phyloP scores from a whole-genome alignment of 768 basidiomycete genomes.

The Amanita muscaria region DNA sequence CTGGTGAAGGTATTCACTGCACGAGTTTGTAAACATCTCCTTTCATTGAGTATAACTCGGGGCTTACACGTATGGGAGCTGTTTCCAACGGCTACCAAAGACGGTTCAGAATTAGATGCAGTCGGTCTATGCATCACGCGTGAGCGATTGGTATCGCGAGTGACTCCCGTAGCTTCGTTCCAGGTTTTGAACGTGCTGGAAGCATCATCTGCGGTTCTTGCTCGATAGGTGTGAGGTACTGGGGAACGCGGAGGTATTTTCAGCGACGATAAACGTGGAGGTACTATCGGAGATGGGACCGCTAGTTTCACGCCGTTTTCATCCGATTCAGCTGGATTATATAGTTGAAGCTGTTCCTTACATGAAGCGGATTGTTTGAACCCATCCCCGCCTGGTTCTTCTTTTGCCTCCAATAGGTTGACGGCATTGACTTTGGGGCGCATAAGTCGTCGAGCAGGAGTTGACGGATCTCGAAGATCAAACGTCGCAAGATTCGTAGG shows the following conservation, averaged over 20 bases:
- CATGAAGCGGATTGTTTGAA: too few relatives aligned
- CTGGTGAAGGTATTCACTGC: conserved; percentile 18
- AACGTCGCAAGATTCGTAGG: conserved; percentile 41
- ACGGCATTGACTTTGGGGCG: conserved; percentile 14
- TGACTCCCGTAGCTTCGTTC: conserved; percentile 31
- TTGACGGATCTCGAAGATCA: conserved; percentile 60
- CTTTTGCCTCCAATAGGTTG: neutral
- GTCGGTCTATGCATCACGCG: conserved; percentile 62
- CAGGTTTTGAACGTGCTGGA: conserved; percentile 24
- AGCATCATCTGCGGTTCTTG: conserved; percentile 11
- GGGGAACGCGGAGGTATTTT: conserved; percentile 26
- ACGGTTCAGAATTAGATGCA: conserved; percentile 80
- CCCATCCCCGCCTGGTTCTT: too few relatives aligned
- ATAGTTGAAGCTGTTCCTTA: too few relatives aligned
- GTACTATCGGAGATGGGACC: conserved; percentile 29
- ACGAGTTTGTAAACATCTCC: too few relatives aligned
- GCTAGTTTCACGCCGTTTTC: neutral
- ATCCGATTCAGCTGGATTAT: too few relatives aligned
- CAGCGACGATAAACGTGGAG: conserved; percentile 44
- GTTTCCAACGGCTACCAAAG: conserved; percentile 48
- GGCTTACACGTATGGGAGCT: conserved; percentile 8
- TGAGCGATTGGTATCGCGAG: conserved; percentile 29
- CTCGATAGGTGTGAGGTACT: conserved; percentile 21
- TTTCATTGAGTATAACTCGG: too few relatives aligned
- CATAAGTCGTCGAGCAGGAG: conserved; percentile 38